Conservation (phyloP, 2,329 filamentous ascomycete genomes). For the Neofusicoccum cordaticola region DNA sequence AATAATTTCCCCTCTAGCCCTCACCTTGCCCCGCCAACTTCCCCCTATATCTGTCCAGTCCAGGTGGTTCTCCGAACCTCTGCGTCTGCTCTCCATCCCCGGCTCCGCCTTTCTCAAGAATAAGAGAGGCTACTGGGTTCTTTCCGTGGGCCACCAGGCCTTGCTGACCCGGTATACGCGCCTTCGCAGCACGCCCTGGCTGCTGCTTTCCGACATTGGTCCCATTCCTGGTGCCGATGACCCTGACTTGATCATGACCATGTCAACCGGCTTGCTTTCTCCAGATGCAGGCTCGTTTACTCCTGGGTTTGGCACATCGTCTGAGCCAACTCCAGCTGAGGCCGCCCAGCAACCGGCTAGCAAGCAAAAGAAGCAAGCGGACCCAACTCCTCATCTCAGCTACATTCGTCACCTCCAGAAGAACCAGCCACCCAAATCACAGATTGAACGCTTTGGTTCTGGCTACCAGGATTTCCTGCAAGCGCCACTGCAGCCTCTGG, state of each 20-base stretch:
- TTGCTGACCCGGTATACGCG: conserved; percentile 58
- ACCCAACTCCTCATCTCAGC: conserved; percentile 65
- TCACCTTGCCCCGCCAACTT: conserved; percentile 59
- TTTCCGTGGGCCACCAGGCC: conserved; percentile 57
- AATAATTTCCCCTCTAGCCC: conserved; percentile 39
- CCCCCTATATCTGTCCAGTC: conserved; percentile 56
- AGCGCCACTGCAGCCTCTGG: conserved; percentile 87
- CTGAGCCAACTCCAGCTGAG: conserved; percentile 66
- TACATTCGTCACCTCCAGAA: conserved; percentile 84
- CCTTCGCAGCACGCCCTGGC: conserved; percentile 57
- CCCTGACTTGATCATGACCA: conserved; percentile 36
- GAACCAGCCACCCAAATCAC: conserved; percentile 66
- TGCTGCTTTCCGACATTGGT: conserved; percentile 58
- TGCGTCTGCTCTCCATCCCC: conserved; percentile 56
- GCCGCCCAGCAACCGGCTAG: conserved; percentile 47
- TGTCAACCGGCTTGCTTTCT: conserved; percentile 35
- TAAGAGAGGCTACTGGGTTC: conserved; percentile 56
- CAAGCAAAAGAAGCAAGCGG: conserved; percentile 48
- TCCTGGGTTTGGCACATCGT: conserved; percentile 26
- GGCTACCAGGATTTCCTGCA: conserved; percentile 94
- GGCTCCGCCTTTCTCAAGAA: conserved; percentile 57
- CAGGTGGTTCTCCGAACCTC: conserved; percentile 63
- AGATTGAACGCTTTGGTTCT: conserved; percentile 64
- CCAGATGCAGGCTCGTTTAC: conserved; percentile 42
- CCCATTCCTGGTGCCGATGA: conserved; percentile 50